Percentiles rank a stretch among this genome's conserved stretches.
These are phyloP conservation scores for Beta vulgaris DNA, from an alignment of 148 eudicot genomes.

Conservation along the genomic window DNA sequence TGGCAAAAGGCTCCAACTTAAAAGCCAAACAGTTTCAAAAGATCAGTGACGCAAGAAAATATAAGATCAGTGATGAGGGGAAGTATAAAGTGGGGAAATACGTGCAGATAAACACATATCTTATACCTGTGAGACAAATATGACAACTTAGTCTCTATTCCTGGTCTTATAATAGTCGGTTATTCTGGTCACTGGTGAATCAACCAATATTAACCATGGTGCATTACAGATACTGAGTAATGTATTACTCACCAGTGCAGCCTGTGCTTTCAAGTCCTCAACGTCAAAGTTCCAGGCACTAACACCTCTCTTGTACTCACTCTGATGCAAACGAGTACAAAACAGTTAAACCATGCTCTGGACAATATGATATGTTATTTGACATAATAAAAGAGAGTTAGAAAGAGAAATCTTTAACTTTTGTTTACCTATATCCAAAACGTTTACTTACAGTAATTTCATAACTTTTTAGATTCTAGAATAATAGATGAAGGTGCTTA, in stretches of 20 bases:
- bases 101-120: neutral
- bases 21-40: constrained; percentile 11
- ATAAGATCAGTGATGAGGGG: neutral
- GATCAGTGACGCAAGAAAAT: constrained; percentile 9
- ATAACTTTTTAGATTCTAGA: too few relatives aligned
- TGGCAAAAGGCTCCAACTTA: neutral
- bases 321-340: constrained; percentile 42
- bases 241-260: constrained; percentile 70
- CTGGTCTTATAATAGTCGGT: neutral
- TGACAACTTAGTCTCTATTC: neutral
- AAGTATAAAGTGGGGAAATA: too few relatives aligned
- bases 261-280: constrained; percentile 87
- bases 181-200: neutral
- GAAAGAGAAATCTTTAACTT: neutral
- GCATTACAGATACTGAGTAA: neutral
- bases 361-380: neutral
- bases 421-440: neutral
- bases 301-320: constrained; percentile 96
- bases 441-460: neutral
- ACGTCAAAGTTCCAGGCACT: constrained; percentile 99
- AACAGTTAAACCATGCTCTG: constrained; percentile 2
- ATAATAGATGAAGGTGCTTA: neutral
- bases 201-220: neutral
- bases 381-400: neutral
- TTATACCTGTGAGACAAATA: neutral